Conservation (phyloP, 2,329 filamentous ascomycete species). For the Bipolaris sorokiniana region DNA sequence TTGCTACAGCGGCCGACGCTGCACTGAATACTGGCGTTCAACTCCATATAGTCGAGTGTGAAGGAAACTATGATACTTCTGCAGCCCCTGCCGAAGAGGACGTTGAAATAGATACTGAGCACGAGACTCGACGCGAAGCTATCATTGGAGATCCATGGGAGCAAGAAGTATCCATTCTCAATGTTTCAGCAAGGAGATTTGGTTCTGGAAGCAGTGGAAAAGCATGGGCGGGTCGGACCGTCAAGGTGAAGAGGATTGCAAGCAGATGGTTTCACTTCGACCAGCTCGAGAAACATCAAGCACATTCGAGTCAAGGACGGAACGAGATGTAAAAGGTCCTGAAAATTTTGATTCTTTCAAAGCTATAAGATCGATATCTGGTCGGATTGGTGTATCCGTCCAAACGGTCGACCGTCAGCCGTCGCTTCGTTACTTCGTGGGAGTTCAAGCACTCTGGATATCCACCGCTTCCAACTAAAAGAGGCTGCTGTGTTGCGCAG, state of each 20-base stretch:
- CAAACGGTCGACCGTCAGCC: slow-evolving; percentile 33
- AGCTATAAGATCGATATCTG: slow-evolving; percentile 11
- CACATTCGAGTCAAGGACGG: slow-evolving; percentile 14
- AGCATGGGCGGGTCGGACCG: slow-evolving; percentile 57
- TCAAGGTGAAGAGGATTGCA: slow-evolving; percentile 52
- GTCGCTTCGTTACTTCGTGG: slow-evolving; percentile 33
- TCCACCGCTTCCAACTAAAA: slow-evolving; percentile 20
- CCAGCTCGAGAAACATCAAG: slow-evolving; percentile 15
- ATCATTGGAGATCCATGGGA: slow-evolving; percentile 50
- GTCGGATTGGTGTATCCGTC: slow-evolving; percentile 16
- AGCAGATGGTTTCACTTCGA: slow-evolving; percentile 53
- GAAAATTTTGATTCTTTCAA: slow-evolving; percentile 12
- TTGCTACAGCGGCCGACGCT: slow-evolving; percentile 68
- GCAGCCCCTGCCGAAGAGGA: slow-evolving; percentile 66
- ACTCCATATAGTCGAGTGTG: slow-evolving; percentile 53
- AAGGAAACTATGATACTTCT: slow-evolving; percentile 8
- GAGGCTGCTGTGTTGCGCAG: slow-evolving; percentile 15
- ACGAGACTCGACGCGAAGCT: slow-evolving; percentile 2
- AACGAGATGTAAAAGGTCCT: slow-evolving; percentile 18
- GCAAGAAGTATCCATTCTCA: slow-evolving; percentile 55
- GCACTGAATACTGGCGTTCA: slow-evolving; percentile 50
- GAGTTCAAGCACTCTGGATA: slow-evolving; percentile 22
- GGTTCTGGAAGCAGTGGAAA: slow-evolving; percentile 43
- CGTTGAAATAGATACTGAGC: slow-evolving; percentile 30
- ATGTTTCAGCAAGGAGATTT: slow-evolving; percentile 53